These are phyloP conservation scores for Lentinula novae-zelandiae DNA, from an alignment of 1,284 basidiomycete species.

Conservation along the genomic window DNA sequence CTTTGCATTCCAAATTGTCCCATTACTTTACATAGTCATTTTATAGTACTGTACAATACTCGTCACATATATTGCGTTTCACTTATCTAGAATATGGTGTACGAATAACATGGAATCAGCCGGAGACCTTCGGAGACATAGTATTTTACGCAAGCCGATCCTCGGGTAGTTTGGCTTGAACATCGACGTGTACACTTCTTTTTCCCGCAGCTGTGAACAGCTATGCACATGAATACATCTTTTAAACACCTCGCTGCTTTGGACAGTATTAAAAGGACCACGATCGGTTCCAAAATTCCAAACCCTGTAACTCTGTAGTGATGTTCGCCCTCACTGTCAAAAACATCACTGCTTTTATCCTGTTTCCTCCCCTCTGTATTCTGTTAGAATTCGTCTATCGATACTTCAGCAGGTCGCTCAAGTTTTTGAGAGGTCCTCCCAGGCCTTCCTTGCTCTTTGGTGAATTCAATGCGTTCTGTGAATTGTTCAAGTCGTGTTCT, in stretches of 20 bases:
- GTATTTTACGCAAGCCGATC: background rate
- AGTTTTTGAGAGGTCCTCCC: slow-evolving; percentile 12
- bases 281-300: too few relatives aligned
- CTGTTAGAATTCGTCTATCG: background rate
- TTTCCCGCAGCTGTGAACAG: background rate
- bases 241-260: background rate
- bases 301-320: background rate
- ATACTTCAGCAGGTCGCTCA: slow-evolving; percentile 8
- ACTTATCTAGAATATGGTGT: background rate
- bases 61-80: slow-evolving; percentile 4
- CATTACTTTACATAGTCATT: slow-evolving; percentile 2
- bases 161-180: too few relatives aligned
- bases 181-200: background rate
- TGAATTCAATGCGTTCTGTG: background rate
- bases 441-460: slow-evolving; percentile 13
- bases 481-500: background rate
- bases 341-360: background rate
- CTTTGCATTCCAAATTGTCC: background rate
- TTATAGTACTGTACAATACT: slow-evolving; percentile 1
- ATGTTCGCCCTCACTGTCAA: background rate
- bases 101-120: background rate
- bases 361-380: background rate
- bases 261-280: background rate
- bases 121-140: background rate
- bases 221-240: background rate